Conservation (phyloP, 2,329 filamentous ascomycete genomes). For the Pseudogymnoascus sp. region DNA sequence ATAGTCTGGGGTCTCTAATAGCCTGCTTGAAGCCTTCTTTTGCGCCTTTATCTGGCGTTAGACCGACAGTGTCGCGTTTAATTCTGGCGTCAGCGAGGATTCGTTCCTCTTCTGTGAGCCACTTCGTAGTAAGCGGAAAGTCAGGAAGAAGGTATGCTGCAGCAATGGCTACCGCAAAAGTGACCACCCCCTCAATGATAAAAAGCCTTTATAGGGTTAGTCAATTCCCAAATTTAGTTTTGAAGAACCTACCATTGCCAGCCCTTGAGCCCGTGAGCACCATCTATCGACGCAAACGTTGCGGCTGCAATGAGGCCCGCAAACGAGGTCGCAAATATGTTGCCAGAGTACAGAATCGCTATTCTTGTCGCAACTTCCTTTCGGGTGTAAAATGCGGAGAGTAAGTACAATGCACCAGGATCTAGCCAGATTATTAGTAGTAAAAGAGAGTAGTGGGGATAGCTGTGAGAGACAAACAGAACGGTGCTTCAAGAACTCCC, state of each 20-base stretch:
- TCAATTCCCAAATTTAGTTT: not conserved
- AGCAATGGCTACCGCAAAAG: constrained; percentile 27
- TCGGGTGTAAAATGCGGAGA: constrained; percentile 30
- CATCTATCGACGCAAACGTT: constrained; percentile 24
- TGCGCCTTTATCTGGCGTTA: constrained; percentile 33
- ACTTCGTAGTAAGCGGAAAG: constrained; percentile 31
- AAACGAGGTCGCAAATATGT: constrained; percentile 32
- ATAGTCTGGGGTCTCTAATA: constrained; percentile 27
- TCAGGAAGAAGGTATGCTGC: constrained; percentile 31
- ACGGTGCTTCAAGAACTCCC: constrained; percentile 27
- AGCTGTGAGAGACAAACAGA: constrained; percentile 18
- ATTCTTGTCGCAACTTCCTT: constrained; percentile 32
- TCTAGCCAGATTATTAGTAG: not conserved
- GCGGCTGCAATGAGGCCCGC: constrained; percentile 34
- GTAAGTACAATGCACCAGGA: constrained; percentile 26
- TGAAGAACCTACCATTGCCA: constrained; percentile 30
- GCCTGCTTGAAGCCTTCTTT: constrained; percentile 34
- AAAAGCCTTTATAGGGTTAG: constrained; percentile 24
- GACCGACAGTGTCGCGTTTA: constrained; percentile 36
- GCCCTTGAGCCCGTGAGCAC: constrained; percentile 30
- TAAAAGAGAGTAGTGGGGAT: not conserved
- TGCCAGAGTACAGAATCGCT: constrained; percentile 32
- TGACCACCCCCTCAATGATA: constrained; percentile 33
- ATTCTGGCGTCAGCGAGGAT: constrained; percentile 37
- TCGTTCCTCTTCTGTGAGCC: constrained; percentile 31